A percentile compares a stretch with the other conserved stretches of the same genome.
Conservation (phyloP, 345 rosid species). For the Gossypium raimondii region DNA sequence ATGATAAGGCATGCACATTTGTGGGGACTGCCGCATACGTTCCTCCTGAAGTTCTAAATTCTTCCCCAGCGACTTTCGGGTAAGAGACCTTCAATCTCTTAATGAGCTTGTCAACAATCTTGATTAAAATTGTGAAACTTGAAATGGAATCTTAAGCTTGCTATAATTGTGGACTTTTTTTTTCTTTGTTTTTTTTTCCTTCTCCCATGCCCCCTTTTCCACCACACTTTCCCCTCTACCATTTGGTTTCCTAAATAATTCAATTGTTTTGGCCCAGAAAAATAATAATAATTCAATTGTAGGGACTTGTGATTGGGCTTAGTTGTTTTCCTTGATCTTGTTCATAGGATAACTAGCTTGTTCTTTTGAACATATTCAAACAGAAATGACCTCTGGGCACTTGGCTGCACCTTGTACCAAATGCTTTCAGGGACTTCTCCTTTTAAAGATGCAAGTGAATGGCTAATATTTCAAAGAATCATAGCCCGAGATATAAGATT, state of each 20-base stretch:
- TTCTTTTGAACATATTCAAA: slow-evolving; percentile 37
- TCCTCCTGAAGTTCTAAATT: slow-evolving; percentile 97
- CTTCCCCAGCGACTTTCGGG: slow-evolving; percentile 99
- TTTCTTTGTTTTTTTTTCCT: background rate
- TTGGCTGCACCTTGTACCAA: slow-evolving; percentile 99
- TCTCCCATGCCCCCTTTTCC: background rate
- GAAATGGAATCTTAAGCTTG: background rate
- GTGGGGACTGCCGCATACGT: slow-evolving; percentile 99
- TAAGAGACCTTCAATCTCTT: slow-evolving; percentile 25
- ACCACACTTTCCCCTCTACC: background rate
- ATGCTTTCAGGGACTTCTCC: slow-evolving; percentile 99
- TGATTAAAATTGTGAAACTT: background rate
- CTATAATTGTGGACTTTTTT: background rate
- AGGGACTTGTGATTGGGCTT: background rate
- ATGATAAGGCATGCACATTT: slow-evolving; percentile 91
- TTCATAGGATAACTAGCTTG: slow-evolving; percentile 26
- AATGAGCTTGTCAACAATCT: background rate
- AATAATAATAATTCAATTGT: background rate
- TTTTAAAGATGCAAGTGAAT: slow-evolving; percentile 97
- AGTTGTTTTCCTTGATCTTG: slow-evolving; percentile 18
- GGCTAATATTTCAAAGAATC: slow-evolving; percentile 96
- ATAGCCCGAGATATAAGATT: slow-evolving; percentile 90
- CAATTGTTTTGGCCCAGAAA: background rate
- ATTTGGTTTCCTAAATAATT: background rate
- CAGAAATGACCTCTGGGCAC: slow-evolving; percentile 99